A percentile compares a stretch with the other conserved stretches of the same genome.
Evolutionary conservation across 176 grass and related monocot species (phyloP).

Genomic region (Oryza rufipogon): DNA sequence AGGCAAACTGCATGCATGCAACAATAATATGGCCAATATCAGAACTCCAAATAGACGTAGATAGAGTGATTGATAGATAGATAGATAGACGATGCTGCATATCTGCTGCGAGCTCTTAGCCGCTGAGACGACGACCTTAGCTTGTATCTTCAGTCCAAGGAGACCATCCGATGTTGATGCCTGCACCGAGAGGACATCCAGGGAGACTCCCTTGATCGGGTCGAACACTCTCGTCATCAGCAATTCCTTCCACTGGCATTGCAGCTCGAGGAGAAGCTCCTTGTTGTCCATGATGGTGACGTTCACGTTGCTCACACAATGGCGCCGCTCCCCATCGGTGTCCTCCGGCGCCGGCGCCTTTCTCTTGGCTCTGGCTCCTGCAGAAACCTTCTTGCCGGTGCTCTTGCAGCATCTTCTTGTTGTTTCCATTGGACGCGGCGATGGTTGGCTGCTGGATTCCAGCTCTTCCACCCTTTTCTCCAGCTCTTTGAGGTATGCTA

Average conservation of each 20-base stretch:
- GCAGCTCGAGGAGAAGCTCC: slow-evolving; percentile 66
- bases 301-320: slow-evolving; percentile 53
- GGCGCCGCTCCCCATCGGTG: slow-evolving; percentile 20
- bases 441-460: slow-evolving; percentile 44
- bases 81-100: neutral
- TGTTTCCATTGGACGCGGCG: neutral
- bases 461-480: slow-evolving; percentile 62
- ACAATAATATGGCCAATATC: neutral
- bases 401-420: slow-evolving; percentile 18
- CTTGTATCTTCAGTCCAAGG: slow-evolving; percentile 64
- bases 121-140: slow-evolving; percentile 52
- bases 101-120: neutral
- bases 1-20: neutral
- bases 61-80: neutral
- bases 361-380: slow-evolving; percentile 24
- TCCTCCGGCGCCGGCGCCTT: slow-evolving; percentile 27
- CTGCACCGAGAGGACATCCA: slow-evolving; percentile 80
- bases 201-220: slow-evolving; percentile 56
- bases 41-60: neutral
- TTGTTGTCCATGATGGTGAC: slow-evolving; percentile 53
- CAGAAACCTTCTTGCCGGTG: slow-evolving; percentile 12
- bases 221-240: slow-evolving; percentile 71
- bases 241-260: slow-evolving; percentile 73
- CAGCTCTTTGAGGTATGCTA: slow-evolving; percentile 76
- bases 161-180: slow-evolving; percentile 51